Evolutionary conservation across 2,329 filamentous ascomycete genomes (phyloP), one percentile per base, ranked within the genome.

Genomic region (Claviceps cyperi): DNA sequence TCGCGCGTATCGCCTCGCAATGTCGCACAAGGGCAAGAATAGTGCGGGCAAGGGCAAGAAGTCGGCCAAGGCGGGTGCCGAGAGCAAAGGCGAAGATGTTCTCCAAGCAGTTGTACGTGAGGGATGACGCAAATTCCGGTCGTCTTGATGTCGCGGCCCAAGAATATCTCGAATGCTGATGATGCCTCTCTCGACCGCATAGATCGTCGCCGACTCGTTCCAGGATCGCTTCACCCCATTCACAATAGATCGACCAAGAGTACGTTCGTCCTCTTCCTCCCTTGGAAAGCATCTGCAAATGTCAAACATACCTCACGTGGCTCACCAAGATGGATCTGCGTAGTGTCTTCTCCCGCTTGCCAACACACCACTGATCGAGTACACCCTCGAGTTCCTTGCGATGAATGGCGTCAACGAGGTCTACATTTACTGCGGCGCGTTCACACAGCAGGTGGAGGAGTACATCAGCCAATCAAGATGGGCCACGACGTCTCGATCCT

Each of bases 331-430:
- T 21, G 2, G 44, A 37, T n/a, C 35, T 38, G 38, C 37, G 32
- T 60, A 94, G 86, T 97, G 92, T 71, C 83, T 98, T 35, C 75
- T 98, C 6, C 89, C 91, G 11, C 76, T 98, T 53, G 92, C 88
- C 53, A 97, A 97, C 66, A 90, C 84, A 1, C 91, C 92, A 37
- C 74, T 98, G 55, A 94, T 98, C 69, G 92, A 98, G 67, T 97
- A 98, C 66, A 97, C 91, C 4, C 81, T 97, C 60, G 90, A 97
- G 63, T 97, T 95, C 61, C 81, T 98, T 1, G 89, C 89, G 56
- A 91, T 91, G 76, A 89, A 92, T 52, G 89, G 90, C 51, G 89
- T 97, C n/a, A 82, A 92, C 58, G 87, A 96, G 56, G 85, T 97
- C 49, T 94, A 86, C 64, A 78, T 98, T 52, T 97, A 96, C 70